Base-by-base conservation (phyloP, 73 alveolate genomes). In the Tetrahymena thermophila region DNA sequence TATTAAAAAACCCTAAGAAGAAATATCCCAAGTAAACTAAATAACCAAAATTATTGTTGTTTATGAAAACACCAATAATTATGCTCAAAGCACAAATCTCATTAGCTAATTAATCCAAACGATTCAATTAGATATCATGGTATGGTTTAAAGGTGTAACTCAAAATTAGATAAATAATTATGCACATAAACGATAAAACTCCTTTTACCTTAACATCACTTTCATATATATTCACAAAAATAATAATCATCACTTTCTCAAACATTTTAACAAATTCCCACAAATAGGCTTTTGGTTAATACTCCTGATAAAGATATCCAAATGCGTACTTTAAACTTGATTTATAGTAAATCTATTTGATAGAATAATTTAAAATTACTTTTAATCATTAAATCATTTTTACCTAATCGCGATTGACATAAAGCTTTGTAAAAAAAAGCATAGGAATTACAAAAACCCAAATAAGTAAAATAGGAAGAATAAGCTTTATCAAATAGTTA, bases 181-280 rank as follows among this genome's bases (percentile, higher is more conserved):
- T 93, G 21, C 43, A 28, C 21, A 95, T 21, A 35, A 95, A 85
- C 23, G 43, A 56, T 93, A 95, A 35, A n/a, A 95, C 50, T 16
- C 95, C 97, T 35, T 95, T 95, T 28, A 95, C 85, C 0, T 85
- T 89, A 23, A 85, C 84, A 14, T 57, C 38, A 35, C 93, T 93
- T 25, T 85, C 95, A 35, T 95, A 95, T 19, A 85, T 85, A n/a
- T 94, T 50, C 10, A 95, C 44, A 34, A 71, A 58, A 50, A 95
- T 85, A 34, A 95, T 34, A 14, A 95, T 83, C n/a, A 95, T 35
- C 8, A 56, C 14, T 15, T 95, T 95, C 94, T 85, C 93, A 93
- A 95, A 95, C 42, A 95, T 95, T 35, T 95, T 95, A 14, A 95
- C 95, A 35, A 95, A 95, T 58, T 95, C 97, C 97, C 97, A 95